A percentile compares a stretch with the other conserved stretches of the same genome.
phyloP scores from a whole-genome alignment of 352 stramenopile genomes.

The Phytopythium oedochilum region DNA sequence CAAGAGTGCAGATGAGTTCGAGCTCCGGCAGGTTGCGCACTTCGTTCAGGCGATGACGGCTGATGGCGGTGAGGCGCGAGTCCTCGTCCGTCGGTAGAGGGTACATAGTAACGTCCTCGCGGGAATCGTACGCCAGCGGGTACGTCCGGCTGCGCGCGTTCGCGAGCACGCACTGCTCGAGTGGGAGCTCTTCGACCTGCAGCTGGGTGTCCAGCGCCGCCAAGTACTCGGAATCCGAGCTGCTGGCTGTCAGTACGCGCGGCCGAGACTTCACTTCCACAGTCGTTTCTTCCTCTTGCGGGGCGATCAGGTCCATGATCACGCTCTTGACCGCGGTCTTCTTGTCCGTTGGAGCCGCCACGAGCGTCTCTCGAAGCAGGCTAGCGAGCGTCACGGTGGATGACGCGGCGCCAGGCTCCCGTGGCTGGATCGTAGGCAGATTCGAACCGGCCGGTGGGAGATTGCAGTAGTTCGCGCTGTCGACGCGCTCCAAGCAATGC shows the following conservation, averaged over 20 bases:
- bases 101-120: constrained; percentile 10
- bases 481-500: constrained; percentile 31
- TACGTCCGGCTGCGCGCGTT: constrained; percentile 30
- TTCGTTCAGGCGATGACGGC: constrained; percentile 13
- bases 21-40: constrained; percentile 40
- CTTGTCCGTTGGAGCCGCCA: constrained; percentile 18
- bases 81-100: constrained; percentile 32
- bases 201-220: constrained; percentile 15
- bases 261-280: not conserved
- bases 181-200: constrained; percentile 11
- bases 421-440: constrained; percentile 11
- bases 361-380: constrained; percentile 26
- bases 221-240: constrained; percentile 16
- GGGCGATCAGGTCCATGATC: constrained; percentile 26
- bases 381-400: constrained; percentile 17
- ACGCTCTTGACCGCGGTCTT: constrained; percentile 28
- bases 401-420: constrained; percentile 8
- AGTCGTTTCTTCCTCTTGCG: not conserved
- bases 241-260: constrained; percentile 12
- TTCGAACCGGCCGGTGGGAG: constrained; percentile 16
- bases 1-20: constrained; percentile 42
- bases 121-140: constrained; percentile 21
- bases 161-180: constrained; percentile 20
- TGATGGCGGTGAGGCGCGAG: constrained; percentile 21
- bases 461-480: constrained; percentile 25